These are phyloP conservation scores for Globisporangium viniferum DNA, from an alignment of 352 stramenopile species.

Conservation along the genomic window DNA sequence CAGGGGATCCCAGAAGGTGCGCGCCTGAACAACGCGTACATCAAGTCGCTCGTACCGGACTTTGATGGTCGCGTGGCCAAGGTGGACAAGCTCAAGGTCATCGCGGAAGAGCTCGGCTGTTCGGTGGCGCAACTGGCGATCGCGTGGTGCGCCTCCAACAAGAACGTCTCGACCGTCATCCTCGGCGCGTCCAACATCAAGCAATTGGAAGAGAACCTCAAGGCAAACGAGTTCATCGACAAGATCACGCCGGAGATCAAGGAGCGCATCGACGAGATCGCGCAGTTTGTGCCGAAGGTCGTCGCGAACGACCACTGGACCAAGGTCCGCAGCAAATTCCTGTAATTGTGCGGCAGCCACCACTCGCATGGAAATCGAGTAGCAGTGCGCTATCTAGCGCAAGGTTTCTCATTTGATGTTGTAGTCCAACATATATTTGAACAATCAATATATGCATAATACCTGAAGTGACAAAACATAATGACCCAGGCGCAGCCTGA, in stretches of 20 bases:
- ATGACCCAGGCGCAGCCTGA: too few species aligned
- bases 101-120: conserved; percentile 28
- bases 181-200: conserved; percentile 31
- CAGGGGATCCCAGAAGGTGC: conserved; percentile 20
- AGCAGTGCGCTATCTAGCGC: too few species aligned
- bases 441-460: too few species aligned
- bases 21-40: conserved; percentile 2
- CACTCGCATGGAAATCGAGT: background rate
- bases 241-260: background rate
- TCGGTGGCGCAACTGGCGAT: conserved; percentile 31
- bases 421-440: background rate
- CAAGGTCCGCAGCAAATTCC: background rate
- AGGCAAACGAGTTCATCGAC: conserved; percentile 6
- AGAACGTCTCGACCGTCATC: conserved; percentile 24
- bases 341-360: background rate
- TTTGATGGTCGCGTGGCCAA: conserved; percentile 7
- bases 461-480: too few species aligned
- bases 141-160: conserved; percentile 23
- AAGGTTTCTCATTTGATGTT: background rate
- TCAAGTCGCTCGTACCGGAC: conserved; percentile 1
- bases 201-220: conserved; percentile 41
- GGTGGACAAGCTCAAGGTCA: conserved; percentile 20
- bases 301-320: conserved; percentile 2
- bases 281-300: background rate
- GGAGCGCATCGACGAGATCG: background rate